Evolutionary conservation across 768 basidiomycete genomes (phyloP).

Genomic region (Podaxis pistillaris): DNA sequence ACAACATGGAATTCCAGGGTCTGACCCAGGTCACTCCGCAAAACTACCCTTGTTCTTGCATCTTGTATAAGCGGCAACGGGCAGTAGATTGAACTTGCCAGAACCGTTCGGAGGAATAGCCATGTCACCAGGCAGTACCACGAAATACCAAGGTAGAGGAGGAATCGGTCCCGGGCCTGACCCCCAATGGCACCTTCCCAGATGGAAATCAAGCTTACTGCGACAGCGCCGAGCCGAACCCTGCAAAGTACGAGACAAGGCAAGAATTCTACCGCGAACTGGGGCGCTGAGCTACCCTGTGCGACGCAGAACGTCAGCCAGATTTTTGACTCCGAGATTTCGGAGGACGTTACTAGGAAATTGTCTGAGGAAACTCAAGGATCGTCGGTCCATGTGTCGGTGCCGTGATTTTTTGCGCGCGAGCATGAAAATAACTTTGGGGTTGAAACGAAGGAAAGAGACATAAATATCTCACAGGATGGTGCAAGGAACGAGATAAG

Average conservation of each 20-base stretch:
- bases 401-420: neutral
- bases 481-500: slow-evolving; percentile 49
- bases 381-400: neutral
- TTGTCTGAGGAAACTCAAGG: slow-evolving; percentile 28
- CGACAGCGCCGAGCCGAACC: slow-evolving; percentile 40
- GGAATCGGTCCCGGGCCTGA: slow-evolving; percentile 41
- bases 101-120: neutral
- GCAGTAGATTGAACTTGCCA: neutral
- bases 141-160: slow-evolving; percentile 49
- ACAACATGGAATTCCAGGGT: no score
- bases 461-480: slow-evolving; percentile 35
- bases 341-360: slow-evolving; percentile 45
- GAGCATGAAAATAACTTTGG: neutral
- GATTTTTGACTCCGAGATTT: slow-evolving; percentile 37
- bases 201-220: slow-evolving; percentile 26
- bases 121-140: slow-evolving; percentile 45
- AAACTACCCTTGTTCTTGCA: no score
- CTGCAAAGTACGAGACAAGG: slow-evolving; percentile 37
- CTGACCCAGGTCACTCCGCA: no score
- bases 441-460: neutral
- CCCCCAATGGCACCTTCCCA: neutral
- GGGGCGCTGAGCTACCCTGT: slow-evolving; percentile 32
- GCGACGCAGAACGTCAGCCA: slow-evolving; percentile 41
- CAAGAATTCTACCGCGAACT: slow-evolving; percentile 45
- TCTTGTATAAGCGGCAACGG: no score